These are phyloP conservation scores for Phytopythium vexans DNA, from an alignment of 352 stramenopile species.

Conservation along the genomic window DNA sequence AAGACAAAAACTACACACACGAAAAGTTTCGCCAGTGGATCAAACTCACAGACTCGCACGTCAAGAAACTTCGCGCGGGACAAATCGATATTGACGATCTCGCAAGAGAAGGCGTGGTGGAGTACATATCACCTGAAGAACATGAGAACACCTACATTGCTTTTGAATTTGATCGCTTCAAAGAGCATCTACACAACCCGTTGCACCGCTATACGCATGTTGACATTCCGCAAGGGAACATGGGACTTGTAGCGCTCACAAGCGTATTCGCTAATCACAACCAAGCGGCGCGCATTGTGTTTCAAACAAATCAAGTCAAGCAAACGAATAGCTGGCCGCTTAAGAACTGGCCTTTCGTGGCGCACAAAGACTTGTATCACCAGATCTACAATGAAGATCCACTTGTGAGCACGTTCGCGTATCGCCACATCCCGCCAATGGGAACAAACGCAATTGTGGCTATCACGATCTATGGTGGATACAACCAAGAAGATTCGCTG, in stretches of 20 bases:
- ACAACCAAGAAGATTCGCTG: slow-evolving; percentile 13
- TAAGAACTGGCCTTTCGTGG: slow-evolving; percentile 6
- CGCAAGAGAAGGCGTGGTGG: slow-evolving; percentile 5
- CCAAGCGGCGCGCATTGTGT: slow-evolving; percentile 5
- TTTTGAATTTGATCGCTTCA: slow-evolving; percentile 9
- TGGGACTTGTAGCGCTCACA: slow-evolving; percentile 6
- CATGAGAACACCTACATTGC: slow-evolving; percentile 14
- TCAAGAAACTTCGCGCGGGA: slow-evolving; percentile 1
- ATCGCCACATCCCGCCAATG: slow-evolving; percentile 7
- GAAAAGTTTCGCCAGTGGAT: slow-evolving; percentile 8
- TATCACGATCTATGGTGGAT: slow-evolving; percentile 6
- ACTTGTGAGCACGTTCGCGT: slow-evolving; percentile 6
- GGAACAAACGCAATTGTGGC: slow-evolving; percentile 6
- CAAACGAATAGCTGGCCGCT: slow-evolving; percentile 7
- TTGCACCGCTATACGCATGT: slow-evolving; percentile 6
- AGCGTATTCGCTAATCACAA: slow-evolving; percentile 8
- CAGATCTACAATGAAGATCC: slow-evolving; percentile 10
- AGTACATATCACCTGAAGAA: slow-evolving; percentile 15
- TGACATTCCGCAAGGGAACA: slow-evolving; percentile 6
- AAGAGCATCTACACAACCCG: slow-evolving; percentile 6
- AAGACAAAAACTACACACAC: slow-evolving; percentile 5
- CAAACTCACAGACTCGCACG: slow-evolving; percentile 5
- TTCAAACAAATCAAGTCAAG: slow-evolving; percentile 9
- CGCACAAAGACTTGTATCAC: slow-evolving; percentile 7
- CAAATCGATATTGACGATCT: slow-evolving; percentile 10